These are phyloP conservation scores for Acidiella bohemica DNA, from an alignment of 495 filamentous ascomycete species.

Conservation along the genomic window DNA sequence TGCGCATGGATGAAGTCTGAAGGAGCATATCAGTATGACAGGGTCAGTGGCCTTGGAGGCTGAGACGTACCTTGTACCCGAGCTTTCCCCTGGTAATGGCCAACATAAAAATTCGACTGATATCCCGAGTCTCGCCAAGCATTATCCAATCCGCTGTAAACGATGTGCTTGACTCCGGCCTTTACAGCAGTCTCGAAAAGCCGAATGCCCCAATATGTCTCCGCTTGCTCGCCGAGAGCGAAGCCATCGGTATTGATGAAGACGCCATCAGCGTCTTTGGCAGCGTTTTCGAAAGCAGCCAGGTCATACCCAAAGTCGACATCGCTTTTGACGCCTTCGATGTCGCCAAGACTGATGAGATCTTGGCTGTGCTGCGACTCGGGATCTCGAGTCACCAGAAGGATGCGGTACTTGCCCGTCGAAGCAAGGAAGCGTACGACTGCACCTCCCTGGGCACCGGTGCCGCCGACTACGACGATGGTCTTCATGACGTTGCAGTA, in stretches of 20 bases:
- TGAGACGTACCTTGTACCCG: neutral
- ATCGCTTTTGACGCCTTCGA: neutral
- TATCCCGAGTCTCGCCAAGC: neutral
- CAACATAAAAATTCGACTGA: neutral
- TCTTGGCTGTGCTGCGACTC: neutral
- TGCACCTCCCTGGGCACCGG: neutral
- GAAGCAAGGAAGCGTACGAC: neutral
- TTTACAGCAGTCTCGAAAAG: neutral
- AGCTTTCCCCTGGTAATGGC: neutral
- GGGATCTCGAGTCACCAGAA: neutral
- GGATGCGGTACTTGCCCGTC: neutral
- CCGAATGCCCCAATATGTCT: neutral
- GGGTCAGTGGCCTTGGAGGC: neutral
- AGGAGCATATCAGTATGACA: neutral
- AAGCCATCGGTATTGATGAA: neutral
- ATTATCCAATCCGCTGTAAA: neutral
- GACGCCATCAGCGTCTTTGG: neutral
- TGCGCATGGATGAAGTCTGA: neutral
- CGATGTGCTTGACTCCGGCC: neutral
- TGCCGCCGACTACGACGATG: neutral
- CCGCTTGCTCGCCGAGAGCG: neutral
- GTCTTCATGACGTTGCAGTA: too few relatives aligned
- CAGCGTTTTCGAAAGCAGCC: neutral
- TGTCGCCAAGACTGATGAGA: neutral
- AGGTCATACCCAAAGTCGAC: neutral